These are phyloP conservation scores for Eragrostis nindensis DNA, from an alignment of 176 grass and related monocot genomes.

Conservation along the genomic window DNA sequence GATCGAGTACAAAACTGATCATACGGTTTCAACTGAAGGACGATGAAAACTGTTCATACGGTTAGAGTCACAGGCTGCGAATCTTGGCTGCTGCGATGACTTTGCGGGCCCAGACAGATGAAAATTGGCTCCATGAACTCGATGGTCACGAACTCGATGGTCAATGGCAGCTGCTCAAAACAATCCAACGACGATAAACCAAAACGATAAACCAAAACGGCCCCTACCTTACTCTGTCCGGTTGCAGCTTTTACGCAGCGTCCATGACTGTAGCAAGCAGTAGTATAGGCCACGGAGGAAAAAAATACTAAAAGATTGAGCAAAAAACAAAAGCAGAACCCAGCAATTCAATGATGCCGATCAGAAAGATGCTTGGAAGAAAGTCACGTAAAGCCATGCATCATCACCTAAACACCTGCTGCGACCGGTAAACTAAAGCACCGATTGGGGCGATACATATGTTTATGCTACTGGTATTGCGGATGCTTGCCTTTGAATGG, in stretches of 20 bases:
- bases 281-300: not conserved
- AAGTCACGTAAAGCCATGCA: constrained; percentile 25
- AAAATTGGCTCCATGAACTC: not conserved
- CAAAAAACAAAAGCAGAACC: not conserved
- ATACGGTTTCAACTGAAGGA: not conserved
- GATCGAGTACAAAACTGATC: not conserved
- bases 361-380: constrained; percentile 14
- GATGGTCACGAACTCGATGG: too few species aligned
- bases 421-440: constrained; percentile 11
- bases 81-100: not conserved
- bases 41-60: too few species aligned
- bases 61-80: not conserved
- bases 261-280: too few species aligned
- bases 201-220: too few species aligned
- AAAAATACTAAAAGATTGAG: not conserved
- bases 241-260: constrained; percentile 47
- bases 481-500: constrained; percentile 33
- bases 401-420: constrained; percentile 18
- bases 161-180: constrained; percentile 26
- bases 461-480: not conserved
- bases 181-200: constrained; percentile 28
- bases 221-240: too few species aligned
- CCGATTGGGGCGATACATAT: not conserved
- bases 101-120: not conserved
- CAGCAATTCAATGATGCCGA: not conserved